Evolutionary conservation across 2,329 filamentous ascomycete genomes (phyloP).

Genomic region (Stagonosporopsis rhizophila): DNA sequence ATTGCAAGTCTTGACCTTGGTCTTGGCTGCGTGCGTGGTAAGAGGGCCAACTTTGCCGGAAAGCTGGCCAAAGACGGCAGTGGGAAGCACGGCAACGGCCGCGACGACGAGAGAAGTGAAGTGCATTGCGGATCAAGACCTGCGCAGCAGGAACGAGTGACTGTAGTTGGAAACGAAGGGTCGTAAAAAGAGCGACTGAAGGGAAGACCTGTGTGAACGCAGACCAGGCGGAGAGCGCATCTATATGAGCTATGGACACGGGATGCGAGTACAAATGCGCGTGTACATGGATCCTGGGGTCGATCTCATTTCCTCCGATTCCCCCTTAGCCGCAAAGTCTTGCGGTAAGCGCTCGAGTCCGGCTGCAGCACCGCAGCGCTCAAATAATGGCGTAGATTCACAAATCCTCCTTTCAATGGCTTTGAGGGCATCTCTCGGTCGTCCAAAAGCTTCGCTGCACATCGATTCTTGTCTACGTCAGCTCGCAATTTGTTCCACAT

Average conservation of each 20-base stretch:
- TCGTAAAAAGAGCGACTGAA: background rate
- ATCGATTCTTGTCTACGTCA: background rate
- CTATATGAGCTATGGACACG: conserved; percentile 6
- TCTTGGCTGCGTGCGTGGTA: conserved; percentile 50
- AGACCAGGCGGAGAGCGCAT: background rate
- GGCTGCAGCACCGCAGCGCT: background rate
- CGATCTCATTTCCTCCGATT: conserved; percentile 5
- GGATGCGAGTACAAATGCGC: background rate
- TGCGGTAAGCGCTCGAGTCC: background rate
- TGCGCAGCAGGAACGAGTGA: conserved; percentile 33
- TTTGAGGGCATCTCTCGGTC: background rate
- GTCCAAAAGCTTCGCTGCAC: background rate
- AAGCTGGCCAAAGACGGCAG: conserved; percentile 37
- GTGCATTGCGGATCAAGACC: conserved; percentile 34
- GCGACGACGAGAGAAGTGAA: conserved; percentile 34
- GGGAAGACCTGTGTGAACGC: background rate
- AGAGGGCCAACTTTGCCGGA: conserved; percentile 45
- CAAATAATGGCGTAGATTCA: no score
- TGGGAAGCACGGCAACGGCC: conserved; percentile 30
- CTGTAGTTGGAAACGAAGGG: background rate
- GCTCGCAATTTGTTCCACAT: background rate
- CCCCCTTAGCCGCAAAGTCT: background rate
- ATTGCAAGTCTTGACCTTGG: conserved; percentile 59
- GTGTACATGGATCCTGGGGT: conserved; percentile 4
- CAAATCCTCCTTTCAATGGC: background rate